These are phyloP conservation scores for Gaertneriomyces sp. DNA, from an alignment of 192 early-diverging fungal genomes.

Conservation along the genomic window DNA sequence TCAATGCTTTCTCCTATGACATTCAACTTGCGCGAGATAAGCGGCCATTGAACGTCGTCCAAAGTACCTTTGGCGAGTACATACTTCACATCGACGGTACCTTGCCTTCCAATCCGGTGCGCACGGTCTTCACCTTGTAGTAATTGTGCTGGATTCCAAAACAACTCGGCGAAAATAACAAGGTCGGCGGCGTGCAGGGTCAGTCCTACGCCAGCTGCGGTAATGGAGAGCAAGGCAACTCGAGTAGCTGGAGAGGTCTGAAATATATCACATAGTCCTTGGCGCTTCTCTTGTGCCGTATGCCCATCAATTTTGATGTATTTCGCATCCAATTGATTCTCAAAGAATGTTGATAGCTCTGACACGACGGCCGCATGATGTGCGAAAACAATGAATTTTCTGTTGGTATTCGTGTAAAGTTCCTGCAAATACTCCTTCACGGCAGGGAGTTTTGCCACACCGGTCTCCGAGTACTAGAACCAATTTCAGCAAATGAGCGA, in stretches of 20 bases:
- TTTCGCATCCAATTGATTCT: slow-evolving; percentile 25
- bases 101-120: slow-evolving; percentile 44
- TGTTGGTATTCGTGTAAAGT: slow-evolving; percentile 31
- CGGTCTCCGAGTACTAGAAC: slow-evolving; percentile 35
- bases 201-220: slow-evolving; percentile 45
- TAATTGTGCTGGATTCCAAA: slow-evolving; percentile 45
- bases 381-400: slow-evolving; percentile 51
- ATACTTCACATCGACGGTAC: slow-evolving; percentile 47
- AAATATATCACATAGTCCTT: slow-evolving; percentile 44
- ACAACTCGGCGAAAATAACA: slow-evolving; percentile 49
- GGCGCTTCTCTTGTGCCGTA: slow-evolving; percentile 27
- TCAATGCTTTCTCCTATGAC: slow-evolving; percentile 34
- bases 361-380: slow-evolving; percentile 35
- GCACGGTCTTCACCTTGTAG: slow-evolving; percentile 51
- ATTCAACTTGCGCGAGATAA: slow-evolving; percentile 36
- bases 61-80: slow-evolving; percentile 39
- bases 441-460: slow-evolving; percentile 34
- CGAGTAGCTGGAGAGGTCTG: slow-evolving; percentile 31
- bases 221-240: slow-evolving; percentile 45
- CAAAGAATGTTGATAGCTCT: slow-evolving; percentile 24
- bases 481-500: background rate
- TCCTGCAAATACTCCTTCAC: slow-evolving; percentile 41
- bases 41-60: slow-evolving; percentile 46
- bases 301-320: slow-evolving; percentile 48
- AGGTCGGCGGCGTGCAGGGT: slow-evolving; percentile 46